Evolutionary conservation across 257 asterid species (phyloP).

Genomic region (Salvia hispanica): DNA sequence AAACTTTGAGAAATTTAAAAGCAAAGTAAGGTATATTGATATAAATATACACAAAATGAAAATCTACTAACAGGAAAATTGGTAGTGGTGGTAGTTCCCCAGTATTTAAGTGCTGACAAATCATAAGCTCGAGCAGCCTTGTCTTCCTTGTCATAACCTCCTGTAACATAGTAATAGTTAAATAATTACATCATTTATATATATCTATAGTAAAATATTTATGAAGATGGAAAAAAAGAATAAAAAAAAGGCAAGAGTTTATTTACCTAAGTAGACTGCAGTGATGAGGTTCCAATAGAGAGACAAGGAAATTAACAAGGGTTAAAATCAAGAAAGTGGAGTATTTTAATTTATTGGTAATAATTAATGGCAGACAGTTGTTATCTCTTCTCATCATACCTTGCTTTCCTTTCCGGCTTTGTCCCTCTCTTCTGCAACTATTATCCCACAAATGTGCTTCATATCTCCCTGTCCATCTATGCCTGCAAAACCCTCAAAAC

Average conservation of each 20-base stretch:
- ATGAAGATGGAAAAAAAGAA: background rate
- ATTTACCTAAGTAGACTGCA: conserved; percentile 21
- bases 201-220: too few species aligned
- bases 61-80: conserved; percentile 95
- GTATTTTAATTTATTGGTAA: background rate
- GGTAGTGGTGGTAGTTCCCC: conserved; percentile 96
- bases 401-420: conserved; percentile 94
- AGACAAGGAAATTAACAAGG: conserved; percentile 10
- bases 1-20: too few species aligned
- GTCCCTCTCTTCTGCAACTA: conserved; percentile 94
- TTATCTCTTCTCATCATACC: conserved; percentile 47
- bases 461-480: conserved; percentile 55
- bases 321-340: background rate
- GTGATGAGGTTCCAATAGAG: conserved; percentile 11
- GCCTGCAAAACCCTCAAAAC: conserved; percentile 44
- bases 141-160: conserved; percentile 97
- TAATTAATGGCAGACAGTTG: conserved; percentile 21
- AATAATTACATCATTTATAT: too few species aligned
- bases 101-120: conserved; percentile 84
- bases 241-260: background rate
- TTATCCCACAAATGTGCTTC: too few species aligned
- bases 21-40: too few species aligned
- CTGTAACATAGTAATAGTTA: too few species aligned
- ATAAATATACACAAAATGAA: too few species aligned
- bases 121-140: conserved; percentile 98